Evolutionary conservation across 768 basidiomycete genomes (phyloP).

Genomic region (Lentinula sp.): DNA sequence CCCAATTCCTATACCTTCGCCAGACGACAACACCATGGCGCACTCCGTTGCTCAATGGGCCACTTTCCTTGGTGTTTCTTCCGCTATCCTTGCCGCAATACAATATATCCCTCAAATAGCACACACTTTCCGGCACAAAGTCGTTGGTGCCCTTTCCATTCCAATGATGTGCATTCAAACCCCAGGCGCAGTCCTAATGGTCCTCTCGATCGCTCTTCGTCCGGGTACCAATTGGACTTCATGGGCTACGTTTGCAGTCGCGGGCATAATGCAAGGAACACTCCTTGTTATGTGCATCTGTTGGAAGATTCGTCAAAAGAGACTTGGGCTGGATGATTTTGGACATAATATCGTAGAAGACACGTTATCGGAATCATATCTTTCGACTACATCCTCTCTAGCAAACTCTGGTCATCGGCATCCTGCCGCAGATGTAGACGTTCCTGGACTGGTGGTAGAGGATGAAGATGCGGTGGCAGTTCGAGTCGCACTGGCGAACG

Average conservation of each 20-base stretch:
- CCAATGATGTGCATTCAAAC: slow-evolving; percentile 96
- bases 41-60: slow-evolving; percentile 49
- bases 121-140: slow-evolving; percentile 69
- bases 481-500: slow-evolving; percentile 14
- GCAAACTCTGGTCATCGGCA: not conserved
- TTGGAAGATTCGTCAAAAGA: slow-evolving; percentile 77
- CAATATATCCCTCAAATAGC: slow-evolving; percentile 89
- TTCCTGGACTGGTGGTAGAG: slow-evolving; percentile 16
- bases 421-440: slow-evolving; percentile 10
- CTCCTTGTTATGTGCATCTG: slow-evolving; percentile 80
- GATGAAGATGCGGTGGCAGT: slow-evolving; percentile 15
- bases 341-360: slow-evolving; percentile 43
- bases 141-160: slow-evolving; percentile 91
- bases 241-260: slow-evolving; percentile 76
- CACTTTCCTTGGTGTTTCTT: slow-evolving; percentile 79
- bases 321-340: slow-evolving; percentile 83
- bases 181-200: slow-evolving; percentile 86
- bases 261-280: slow-evolving; percentile 78
- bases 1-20: slow-evolving; percentile 30
- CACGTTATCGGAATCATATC: not conserved
- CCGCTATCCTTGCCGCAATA: slow-evolving; percentile 68
- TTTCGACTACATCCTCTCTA: not conserved
- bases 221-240: slow-evolving; percentile 85
- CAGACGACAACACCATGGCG: slow-evolving; percentile 11
- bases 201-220: slow-evolving; percentile 71